Conservation (phyloP, 139 green algal species). For the Micractinium sp. region DNA sequence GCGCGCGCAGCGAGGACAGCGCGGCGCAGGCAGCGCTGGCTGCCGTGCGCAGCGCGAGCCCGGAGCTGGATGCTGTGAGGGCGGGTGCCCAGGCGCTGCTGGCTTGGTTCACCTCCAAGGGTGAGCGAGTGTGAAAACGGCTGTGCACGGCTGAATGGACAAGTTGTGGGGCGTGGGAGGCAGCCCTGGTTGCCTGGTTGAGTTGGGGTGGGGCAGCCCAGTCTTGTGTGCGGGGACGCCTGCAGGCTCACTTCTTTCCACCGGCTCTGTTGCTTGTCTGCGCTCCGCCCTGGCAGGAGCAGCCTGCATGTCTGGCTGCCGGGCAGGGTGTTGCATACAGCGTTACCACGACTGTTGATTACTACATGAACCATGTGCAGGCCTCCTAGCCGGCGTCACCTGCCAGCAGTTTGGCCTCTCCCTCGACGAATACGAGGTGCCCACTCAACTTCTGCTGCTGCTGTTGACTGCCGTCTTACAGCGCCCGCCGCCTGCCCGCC, state of each 20-base stretch:
- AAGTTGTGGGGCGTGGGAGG: no score
- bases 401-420: conserved; percentile 41
- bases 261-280: no score
- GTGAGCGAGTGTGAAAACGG: neutral
- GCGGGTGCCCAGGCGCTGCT: conserved; percentile 27
- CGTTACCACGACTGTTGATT: no score
- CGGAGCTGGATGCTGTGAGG: conserved; percentile 31
- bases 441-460: neutral
- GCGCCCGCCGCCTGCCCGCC: neutral
- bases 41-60: conserved; percentile 24
- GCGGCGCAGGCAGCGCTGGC: neutral
- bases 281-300: no score
- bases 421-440: conserved; percentile 44
- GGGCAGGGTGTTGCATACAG: no score
- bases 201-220: no score
- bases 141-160: no score
- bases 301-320: no score
- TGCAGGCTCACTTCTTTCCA: no score
- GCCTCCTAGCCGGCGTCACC: neutral
- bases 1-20: neutral
- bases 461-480: neutral
- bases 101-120: conserved; percentile 27
- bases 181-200: no score
- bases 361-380: neutral
- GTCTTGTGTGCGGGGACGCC: no score